Evolutionary conservation across 2,329 filamentous ascomycete genomes (phyloP), one percentile per base, ranked within the genome.

Genomic region (Sporothrix euskadiensis): DNA sequence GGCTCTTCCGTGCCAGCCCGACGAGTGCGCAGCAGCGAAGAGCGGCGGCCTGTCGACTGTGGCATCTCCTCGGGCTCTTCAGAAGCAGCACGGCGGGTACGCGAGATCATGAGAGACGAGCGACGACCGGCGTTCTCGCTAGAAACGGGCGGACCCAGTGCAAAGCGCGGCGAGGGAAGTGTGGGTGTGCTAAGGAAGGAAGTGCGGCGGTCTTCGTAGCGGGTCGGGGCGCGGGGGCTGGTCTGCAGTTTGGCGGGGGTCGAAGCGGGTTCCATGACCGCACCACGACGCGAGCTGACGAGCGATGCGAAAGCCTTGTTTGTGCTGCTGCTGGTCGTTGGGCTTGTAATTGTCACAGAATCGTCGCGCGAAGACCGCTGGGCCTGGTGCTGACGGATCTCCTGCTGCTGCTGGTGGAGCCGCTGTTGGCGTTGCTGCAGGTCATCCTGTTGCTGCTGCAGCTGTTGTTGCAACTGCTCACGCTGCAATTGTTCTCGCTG

Each of bases 151-250:
- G 85, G 80, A 26, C 83, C 80, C 73, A 78, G 74, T 2, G 81
- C 77, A 63, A 79, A 81, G 9, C 85, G 84, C 1, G 87, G 83
- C n/a, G 82, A 83, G 5, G 85, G 82, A 0, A 87, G 77, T 5
- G 83, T 80, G n/a, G 81, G 83, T 2, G 83, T 80, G 70, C 82
- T 81, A 2, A 88, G 79, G 52, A 87, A 81, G 14, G 82, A 86
- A 57, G 82, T 83, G 63, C 88, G 83, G 75, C 84, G 83, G 76
- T 89, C 87, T 75, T 89, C 88, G 85, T 69, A 32, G n/a, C 69
- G 74, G 4, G 69, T 59, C 3, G 44, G 19, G 14, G 84, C 80
- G 69, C 86, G 74, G 8, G 80, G 83, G 71, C 81, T 82, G 12
- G 76, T 76, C 63, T 77, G 76, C 74, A 81, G 74, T 75, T 82